Evolutionary conservation across 495 filamentous ascomycete genomes (phyloP).

Genomic region (Xylaria intraflava): DNA sequence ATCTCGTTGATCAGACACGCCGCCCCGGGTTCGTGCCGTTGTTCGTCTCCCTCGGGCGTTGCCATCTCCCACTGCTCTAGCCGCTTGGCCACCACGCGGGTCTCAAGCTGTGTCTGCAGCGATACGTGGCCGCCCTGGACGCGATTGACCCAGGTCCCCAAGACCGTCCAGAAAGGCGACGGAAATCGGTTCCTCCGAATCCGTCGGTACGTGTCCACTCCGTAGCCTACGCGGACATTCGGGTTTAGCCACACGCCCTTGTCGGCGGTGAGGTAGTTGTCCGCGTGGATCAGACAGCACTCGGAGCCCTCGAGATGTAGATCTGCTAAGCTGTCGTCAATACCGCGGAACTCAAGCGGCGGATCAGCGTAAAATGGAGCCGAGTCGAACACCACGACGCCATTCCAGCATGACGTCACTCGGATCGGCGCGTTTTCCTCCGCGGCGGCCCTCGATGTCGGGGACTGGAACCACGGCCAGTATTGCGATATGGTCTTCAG

Average conservation of each 20-base stretch:
- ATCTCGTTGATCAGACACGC: conserved; percentile 77
- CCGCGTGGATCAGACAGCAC: conserved; percentile 76
- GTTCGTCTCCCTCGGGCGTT: conserved; percentile 20
- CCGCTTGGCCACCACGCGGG: conserved; percentile 30
- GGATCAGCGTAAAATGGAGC: conserved; percentile 49
- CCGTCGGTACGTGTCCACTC: conserved; percentile 47
- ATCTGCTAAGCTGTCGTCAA: conserved; percentile 60
- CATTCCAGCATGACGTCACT: conserved; percentile 80
- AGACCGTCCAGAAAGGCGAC: conserved; percentile 23
- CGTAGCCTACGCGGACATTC: conserved; percentile 69
- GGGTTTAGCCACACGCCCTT: conserved; percentile 74
- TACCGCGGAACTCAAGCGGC: conserved; percentile 60
- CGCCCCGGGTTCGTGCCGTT: conserved; percentile 48
- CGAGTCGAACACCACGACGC: conserved; percentile 47
- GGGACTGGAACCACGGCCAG: conserved; percentile 73
- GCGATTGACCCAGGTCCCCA: conserved; percentile 52
- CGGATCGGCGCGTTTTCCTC: conserved; percentile 51
- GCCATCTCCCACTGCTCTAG: conserved; percentile 37
- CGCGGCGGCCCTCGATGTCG: conserved; percentile 52
- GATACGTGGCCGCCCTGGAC: conserved; percentile 44
- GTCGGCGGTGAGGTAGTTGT: conserved; percentile 50
- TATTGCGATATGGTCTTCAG: conserved; percentile 42
- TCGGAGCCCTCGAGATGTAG: conserved; percentile 71
- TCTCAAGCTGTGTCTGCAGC: conserved; percentile 32
- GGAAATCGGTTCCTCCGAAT: conserved; percentile 37